phyloP scores from a whole-genome alignment of 2,329 filamentous ascomycete species.

The Pseudogymnoascus sp. region DNA sequence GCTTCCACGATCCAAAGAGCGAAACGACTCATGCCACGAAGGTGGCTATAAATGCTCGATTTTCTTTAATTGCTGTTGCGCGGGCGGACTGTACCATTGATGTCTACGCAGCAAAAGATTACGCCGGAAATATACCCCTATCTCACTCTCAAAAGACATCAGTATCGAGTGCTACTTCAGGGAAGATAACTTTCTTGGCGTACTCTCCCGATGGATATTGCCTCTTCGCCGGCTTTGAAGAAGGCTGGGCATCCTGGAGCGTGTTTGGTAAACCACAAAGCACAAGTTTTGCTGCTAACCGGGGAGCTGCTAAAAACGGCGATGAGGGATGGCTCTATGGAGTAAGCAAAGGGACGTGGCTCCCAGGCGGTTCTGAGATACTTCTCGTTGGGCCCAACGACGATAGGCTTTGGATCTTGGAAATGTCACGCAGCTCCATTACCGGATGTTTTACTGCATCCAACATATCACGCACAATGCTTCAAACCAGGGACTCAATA shows the following conservation, averaged over 20 bases:
- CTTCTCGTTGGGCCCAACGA: conserved; percentile 64
- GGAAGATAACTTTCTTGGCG: conserved; percentile 62
- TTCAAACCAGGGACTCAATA: conserved; percentile 80
- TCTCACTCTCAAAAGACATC: conserved; percentile 72
- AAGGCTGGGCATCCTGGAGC: conserved; percentile 94
- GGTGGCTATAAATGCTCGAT: conserved; percentile 84
- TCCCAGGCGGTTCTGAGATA: conserved; percentile 80
- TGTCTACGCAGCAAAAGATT: conserved; percentile 91
- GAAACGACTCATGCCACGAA: conserved; percentile 56
- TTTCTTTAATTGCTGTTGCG: conserved; percentile 84
- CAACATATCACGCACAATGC: conserved; percentile 79
- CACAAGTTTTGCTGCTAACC: conserved; percentile 70
- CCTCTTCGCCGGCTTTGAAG: conserved; percentile 85
- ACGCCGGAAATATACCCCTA: conserved; percentile 80
- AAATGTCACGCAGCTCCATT: conserved; percentile 90
- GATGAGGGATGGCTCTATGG: conserved; percentile 80
- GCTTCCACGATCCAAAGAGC: conserved; percentile 69
- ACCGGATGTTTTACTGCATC: conserved; percentile 86
- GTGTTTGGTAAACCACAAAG: conserved; percentile 89
- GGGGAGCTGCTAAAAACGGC: conserved; percentile 54
- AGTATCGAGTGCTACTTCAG: conserved; percentile 59
- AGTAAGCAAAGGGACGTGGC: conserved; percentile 71
- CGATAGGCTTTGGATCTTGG: conserved; percentile 75
- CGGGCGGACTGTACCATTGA: conserved; percentile 71
- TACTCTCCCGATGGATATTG: conserved; percentile 97